A percentile compares a stretch with the other conserved stretches of the same genome.
Conservation (phyloP, 805 yeast genomes). For the Nakazawaea ishiwadae region DNA sequence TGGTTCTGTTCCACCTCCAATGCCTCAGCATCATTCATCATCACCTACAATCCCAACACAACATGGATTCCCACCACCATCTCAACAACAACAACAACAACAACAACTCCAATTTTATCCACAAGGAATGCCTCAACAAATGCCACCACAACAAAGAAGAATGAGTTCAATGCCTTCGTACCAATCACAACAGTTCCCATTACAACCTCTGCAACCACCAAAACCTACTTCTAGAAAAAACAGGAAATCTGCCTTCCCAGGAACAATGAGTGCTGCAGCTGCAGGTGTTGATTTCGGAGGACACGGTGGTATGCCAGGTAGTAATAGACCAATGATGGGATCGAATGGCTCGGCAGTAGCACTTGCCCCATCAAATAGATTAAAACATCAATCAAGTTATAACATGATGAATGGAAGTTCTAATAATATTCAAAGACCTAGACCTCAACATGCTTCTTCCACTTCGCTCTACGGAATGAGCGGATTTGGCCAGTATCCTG, state of each 20-base stretch:
- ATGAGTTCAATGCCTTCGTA: constrained; percentile 21
- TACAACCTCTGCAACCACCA: constrained; percentile 21
- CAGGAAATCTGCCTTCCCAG: constrained; percentile 34
- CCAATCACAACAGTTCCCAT: constrained; percentile 18
- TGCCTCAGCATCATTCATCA: neutral
- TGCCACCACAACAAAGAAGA: constrained; percentile 19
- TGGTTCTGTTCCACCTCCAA: neutral
- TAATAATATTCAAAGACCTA: constrained; percentile 14
- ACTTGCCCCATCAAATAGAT: neutral
- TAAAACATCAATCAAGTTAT: constrained; percentile 15
- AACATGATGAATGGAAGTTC: constrained; percentile 15
- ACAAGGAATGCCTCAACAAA: constrained; percentile 15
- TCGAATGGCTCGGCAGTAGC: neutral
- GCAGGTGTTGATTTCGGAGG: constrained; percentile 17
- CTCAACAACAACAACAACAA: constrained; percentile 18
- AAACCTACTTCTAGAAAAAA: constrained; percentile 39
- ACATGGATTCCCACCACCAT: constrained; percentile 28
- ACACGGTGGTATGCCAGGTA: constrained; percentile 25
- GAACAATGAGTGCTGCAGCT: constrained; percentile 14
- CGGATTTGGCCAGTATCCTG: neutral
- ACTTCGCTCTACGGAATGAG: constrained; percentile 3
- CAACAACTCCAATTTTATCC: constrained; percentile 9
- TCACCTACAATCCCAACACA: constrained; percentile 20
- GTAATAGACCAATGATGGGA: constrained; percentile 10
- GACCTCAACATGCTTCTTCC: constrained; percentile 12